Base-by-base conservation (phyloP, 139 green algal species). In the Desmodesmus armatus region DNA sequence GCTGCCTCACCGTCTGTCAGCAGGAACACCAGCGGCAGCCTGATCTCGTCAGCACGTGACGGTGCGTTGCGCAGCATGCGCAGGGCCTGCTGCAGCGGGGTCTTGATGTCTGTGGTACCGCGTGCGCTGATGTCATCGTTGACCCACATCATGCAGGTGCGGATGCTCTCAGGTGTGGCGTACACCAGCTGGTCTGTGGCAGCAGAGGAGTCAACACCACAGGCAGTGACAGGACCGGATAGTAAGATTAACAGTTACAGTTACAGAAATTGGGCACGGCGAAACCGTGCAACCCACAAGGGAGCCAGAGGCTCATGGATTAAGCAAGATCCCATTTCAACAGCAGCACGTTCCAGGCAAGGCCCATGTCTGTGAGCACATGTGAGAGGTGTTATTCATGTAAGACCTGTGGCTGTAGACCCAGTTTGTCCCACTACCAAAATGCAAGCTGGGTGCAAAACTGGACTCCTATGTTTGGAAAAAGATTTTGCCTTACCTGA, bases 11-110 rank as follows among this genome's bases (percentile, higher is more conserved):
- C 92, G 74, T 95, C 92, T 17, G 92, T 95, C 72, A 95, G 78
- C 23, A 95, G 87, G 90, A 94, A 95, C 29, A 94, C 85, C 37
- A 92, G 90, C 40, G 92, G 92, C 67, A 95, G 72, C 80, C 5
- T 37, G 13, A 4, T 63, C 72, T 11, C 67, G 37, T 47, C 41
- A 44, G n/a, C n/a, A n/a, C n/a, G n/a, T n/a, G n/a, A n/a, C n/a
- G n/a, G n/a, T n/a, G n/a, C n/a, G n/a, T n/a, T n/a, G n/a, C n/a
- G n/a, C 31, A 66, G 55, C 85, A 78, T 43, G 60, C 87, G 90
- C 35, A 91, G 71, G 19, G 88, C 90, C 0, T 82, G 58, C 41
- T 88, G 53, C 49, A 95, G 62, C 39, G 92, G 92, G 0, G 40
- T 85, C 11, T 90, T 67, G 67, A 95, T 94, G 87, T 95, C 91